Conservation (phyloP, 352 stramenopile genomes). For the Lagenidium sp. region DNA sequence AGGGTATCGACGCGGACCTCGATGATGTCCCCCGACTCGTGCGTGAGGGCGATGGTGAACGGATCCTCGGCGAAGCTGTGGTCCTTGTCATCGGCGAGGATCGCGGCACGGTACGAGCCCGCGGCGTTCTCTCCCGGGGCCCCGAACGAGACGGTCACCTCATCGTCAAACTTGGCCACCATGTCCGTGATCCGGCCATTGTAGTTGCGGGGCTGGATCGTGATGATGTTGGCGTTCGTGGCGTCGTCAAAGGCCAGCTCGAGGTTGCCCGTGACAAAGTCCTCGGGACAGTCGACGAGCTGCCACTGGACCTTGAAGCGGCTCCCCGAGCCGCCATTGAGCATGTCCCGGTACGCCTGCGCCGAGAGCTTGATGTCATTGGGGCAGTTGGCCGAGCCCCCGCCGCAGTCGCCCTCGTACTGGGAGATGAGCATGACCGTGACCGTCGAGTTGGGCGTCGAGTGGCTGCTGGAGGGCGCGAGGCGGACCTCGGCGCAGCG, state of each 20-base stretch:
- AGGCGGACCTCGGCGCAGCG: conserved; percentile 12
- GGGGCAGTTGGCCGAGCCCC: conserved; percentile 1
- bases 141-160: conserved; percentile 2
- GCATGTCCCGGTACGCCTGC: conserved; percentile 18
- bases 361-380: conserved; percentile 10
- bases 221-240: conserved; percentile 8
- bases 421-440: conserved; percentile 17
- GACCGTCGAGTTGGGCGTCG: conserved; percentile 14
- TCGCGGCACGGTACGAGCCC: conserved; percentile 12
- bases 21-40: conserved; percentile 2
- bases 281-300: conserved; percentile 9
- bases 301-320: conserved; percentile 13
- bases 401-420: conserved; percentile 9
- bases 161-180: conserved; percentile 8
- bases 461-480: not conserved
- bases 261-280: conserved; percentile 15
- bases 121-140: conserved; percentile 3
- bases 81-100: conserved; percentile 3
- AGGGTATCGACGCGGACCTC: conserved; percentile 7
- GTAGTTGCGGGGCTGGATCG: conserved; percentile 17
- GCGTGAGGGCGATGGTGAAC: conserved; percentile 5
- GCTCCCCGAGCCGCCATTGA: conserved; percentile 11
- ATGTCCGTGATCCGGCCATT: conserved; percentile 5
- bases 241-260: conserved; percentile 13
- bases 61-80: conserved; percentile 10